Evolutionary conservation across 2,329 filamentous ascomycete genomes (phyloP), one percentile per base, ranked within the genome.

Genomic region (Fusarium nisikadoi): DNA sequence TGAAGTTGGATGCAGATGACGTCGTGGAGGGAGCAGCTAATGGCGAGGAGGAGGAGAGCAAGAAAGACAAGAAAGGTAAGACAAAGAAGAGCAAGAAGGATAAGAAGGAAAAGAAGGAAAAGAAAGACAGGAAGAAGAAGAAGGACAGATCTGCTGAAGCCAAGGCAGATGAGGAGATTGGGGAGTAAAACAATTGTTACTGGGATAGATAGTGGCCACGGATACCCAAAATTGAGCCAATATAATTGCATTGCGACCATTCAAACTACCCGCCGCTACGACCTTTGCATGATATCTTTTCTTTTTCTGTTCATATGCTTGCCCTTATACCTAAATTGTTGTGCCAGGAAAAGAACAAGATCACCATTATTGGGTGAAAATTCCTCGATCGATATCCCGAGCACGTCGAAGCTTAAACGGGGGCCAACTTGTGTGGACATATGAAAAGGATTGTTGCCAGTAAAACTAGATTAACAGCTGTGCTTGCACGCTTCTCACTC

Each of bases 181-280:
- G 56, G 38, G 65, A 68, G 72, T 72, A 68, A 69, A 50, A 58
- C 56, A 45, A 41, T 60, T n/a, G 38, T 65, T 62, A 23, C 17
- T 46, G 39, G 50, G 54, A 62, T 50, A 53, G 42, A 52, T 46
- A 59, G 54, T 55, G 71, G 71, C 59, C 39, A 62, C 52, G 65
- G 46, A 75, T 75, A 74, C 70, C 70, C 70, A 73, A 54, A 73
- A 14, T 58, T 49, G 46, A 68, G 54, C 45, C 47, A 50, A 38
- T 19, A 68, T 31, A 52, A 29, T 33, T 23, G 16, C n/a, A 36
- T 52, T 57, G 23, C 29, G 50, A 43, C 29, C 47, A 38, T 38
- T n/a, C 36, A 42, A 36, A 19, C n/a, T 41, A 27, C 35, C 50
- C 19, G 8, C 25, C 25, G 19, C 9, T 13, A 38, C 35, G 12